Percentiles rank a stretch among this genome's conserved stretches.
phyloP scores from a whole-genome alignment of 192 early-diverging fungal species.

The Coemansia sp. region DNA sequence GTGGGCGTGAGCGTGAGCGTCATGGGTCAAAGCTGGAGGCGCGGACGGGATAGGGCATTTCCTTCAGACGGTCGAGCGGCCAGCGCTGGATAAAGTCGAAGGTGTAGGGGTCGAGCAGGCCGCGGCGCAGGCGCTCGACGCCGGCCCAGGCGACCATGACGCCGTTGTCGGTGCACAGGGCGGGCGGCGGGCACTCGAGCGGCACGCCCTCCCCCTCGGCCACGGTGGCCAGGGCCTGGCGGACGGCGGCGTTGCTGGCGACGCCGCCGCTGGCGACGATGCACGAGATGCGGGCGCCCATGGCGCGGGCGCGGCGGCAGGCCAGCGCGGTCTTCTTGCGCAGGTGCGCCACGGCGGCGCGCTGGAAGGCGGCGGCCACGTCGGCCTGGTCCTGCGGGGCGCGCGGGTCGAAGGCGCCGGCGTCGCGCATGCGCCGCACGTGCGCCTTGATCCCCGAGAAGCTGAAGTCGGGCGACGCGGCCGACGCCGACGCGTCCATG shows the following conservation, averaged over 20 bases:
- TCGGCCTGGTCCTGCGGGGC: conserved; percentile 52
- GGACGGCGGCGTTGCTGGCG: conserved; percentile 67
- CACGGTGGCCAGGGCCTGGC: conserved; percentile 41
- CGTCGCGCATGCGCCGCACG: conserved; percentile 52
- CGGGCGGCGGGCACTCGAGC: conserved; percentile 73
- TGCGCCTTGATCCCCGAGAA: conserved; percentile 75
- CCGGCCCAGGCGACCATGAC: conserved; percentile 86
- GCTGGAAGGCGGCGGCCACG: conserved; percentile 73
- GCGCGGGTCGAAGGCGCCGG: conserved; percentile 21
- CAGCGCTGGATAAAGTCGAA: conserved; percentile 74
- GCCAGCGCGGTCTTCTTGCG: conserved; percentile 63
- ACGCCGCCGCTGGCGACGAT: conserved; percentile 77
- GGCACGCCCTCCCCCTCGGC: conserved; percentile 47
- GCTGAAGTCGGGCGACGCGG: conserved; percentile 60
- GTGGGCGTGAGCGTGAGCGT: too few relatives aligned
- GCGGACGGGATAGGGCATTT: conserved; percentile 25
- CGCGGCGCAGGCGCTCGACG: conserved; percentile 63
- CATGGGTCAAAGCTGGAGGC: conserved; percentile 11
- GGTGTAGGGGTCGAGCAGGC: conserved; percentile 67
- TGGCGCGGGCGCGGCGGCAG: conserved; percentile 37
- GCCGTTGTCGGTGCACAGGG: conserved; percentile 78
- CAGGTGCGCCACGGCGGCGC: conserved; percentile 58
- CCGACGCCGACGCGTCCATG: conserved; percentile 58
- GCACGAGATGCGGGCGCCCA: conserved; percentile 38
- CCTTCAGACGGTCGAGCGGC: conserved; percentile 62